Percentiles rank a stretch among this genome's conserved stretches.
Evolutionary conservation across 2,329 filamentous ascomycete species (phyloP).

Genomic region (Talaromyces sp.): DNA sequence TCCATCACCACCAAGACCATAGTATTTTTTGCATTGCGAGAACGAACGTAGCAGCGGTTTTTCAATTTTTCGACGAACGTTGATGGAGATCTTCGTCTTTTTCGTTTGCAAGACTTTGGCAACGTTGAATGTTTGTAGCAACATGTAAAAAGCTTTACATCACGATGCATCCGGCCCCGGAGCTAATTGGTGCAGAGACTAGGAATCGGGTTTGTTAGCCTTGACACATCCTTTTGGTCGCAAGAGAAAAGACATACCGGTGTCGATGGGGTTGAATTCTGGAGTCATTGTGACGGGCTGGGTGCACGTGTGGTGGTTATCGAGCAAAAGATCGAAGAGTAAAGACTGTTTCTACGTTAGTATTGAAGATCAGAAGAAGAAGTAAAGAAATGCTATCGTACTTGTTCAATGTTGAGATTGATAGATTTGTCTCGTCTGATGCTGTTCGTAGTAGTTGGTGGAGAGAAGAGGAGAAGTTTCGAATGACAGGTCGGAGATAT

Average conservation of each 20-base stretch:
- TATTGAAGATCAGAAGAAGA: not conserved
- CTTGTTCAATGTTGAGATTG: not conserved
- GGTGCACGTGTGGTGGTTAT: not conserved
- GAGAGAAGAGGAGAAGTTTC: not conserved
- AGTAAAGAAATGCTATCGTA: not conserved
- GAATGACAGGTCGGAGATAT: not conserved
- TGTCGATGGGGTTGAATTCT: constrained; percentile 6
- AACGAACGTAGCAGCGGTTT: not conserved
- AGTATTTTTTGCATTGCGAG: not conserved
- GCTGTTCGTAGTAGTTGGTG: not conserved
- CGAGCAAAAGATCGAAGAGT: not conserved
- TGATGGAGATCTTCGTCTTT: not conserved
- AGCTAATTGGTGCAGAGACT: constrained; percentile 1
- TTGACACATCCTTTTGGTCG: not conserved
- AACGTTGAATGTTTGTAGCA: not conserved
- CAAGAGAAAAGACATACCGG: constrained; percentile 1
- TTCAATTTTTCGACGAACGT: not conserved
- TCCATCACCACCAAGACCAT: no score
- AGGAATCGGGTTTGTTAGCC: not conserved
- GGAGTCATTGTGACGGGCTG: constrained; percentile 9
- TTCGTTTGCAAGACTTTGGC: not conserved
- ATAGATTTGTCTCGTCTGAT: not conserved
- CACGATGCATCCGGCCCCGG: constrained; percentile 3
- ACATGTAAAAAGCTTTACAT: constrained; percentile 2
- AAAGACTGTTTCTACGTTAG: not conserved